Evolutionary conservation across 139 green algal species (phyloP), one percentile per base, ranked within the genome.

Genomic region (Nannochloris sp.): DNA sequence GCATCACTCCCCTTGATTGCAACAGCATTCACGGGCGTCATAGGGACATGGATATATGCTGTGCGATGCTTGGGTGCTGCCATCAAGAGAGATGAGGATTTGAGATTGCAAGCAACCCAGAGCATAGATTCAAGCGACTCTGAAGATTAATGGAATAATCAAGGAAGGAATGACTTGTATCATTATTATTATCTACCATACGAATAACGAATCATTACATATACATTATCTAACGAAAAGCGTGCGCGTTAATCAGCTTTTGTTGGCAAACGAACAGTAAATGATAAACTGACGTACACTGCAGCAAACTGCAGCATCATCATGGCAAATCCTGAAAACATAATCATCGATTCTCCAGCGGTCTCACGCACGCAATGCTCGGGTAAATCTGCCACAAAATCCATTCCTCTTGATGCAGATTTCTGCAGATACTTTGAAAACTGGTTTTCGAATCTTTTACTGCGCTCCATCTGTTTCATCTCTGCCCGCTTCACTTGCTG

Each of bases 1-100:
- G 74, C 70, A n/a, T 69, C 73, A 17, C 60, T 89, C 64, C 81
- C 81, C 1, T 59, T 86, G 65, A 82, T 83, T 30, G 28, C 69
- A 4, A 51, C 61, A 12, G 61, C 58, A 36, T 88, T 83, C 48
- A n/a, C 62, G 5, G 70, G 16, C 40, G 80, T 87, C 23, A 77
- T 89, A 20, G 29, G 64, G 9, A 63, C 62, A 8, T 90, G 82
- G 82, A 61, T 85, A 48, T 49, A 58, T 12, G 76, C 84, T 0
- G 81, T 85, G 9, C 37, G 31, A 50, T 55, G 28, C 64, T 76
- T 59, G 57, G 48, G 4, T 23, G 46, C 46, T 53, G 33, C 33
- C 33, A 40, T 40, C 33, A 40, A 40, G 33, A 66, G 67, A 8
- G 69, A 70, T 16, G 71, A 72, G 45, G 69, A 76, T 58, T 11